Evolutionary conservation across 306 rosid species (phyloP), one percentile per base, ranked within the genome.

Genomic region (Bauhinia variegata): DNA sequence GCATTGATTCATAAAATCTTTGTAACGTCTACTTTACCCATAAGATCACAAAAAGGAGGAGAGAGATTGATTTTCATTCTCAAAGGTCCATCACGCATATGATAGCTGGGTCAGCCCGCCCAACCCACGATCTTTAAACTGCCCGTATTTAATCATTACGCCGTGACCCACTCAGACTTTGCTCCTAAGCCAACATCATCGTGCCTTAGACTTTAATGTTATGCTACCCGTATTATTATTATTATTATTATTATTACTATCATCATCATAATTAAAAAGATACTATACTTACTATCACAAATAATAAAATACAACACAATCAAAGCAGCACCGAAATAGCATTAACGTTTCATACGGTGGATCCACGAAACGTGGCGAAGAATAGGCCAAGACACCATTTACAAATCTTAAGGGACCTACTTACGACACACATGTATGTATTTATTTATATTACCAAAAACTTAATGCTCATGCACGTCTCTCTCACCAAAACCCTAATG

Each of bases 161-260:
- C 11, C 2, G 73, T 83, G 93, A 47, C 88, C 96, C 85, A 77
- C 66, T 62, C 57, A 90, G 81, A 88, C 97, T 93, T 93, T 81
- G 82, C 73, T 77, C 83, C 83, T 74, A 86, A 87, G 91, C 87
- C 88, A 90, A 81, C 84, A 92, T 89, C 92, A 84, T 90, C 34
- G 76, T 73, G 76, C 73, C 82, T 70, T 81, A 37, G 80, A 85
- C 92, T 83, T 85, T 77, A 43, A 64, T n/a, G n/a, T 69, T n/a
- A n/a, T n/a, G n/a, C n/a, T n/a, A n/a, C n/a, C n/a, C n/a, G n/a
- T n/a, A n/a, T n/a, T n/a, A n/a, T n/a, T n/a, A n/a, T n/a, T n/a
- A n/a, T n/a, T n/a, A n/a, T n/a, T n/a, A n/a, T n/a, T n/a, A n/a
- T n/a, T n/a, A n/a, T n/a, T n/a, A n/a, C n/a, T n/a, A n/a, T n/a